Base-by-base conservation (phyloP, 2,329 filamentous ascomycete species). In the Amauroascus niger region DNA sequence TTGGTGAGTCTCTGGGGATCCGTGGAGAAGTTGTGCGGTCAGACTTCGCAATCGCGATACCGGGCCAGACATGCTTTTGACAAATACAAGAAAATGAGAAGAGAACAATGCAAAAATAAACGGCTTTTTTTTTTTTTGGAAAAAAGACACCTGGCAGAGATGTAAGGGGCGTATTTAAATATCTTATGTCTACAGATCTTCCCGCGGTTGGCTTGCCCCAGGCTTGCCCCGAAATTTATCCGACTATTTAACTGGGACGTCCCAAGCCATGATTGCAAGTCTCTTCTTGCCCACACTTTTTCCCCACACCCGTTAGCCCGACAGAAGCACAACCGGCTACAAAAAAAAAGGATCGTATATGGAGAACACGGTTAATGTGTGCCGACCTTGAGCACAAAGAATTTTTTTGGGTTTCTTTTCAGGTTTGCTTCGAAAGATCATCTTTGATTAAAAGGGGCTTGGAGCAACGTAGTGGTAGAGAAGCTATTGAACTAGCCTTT, bases 391-490 rank as follows among this genome's bases (percentile, higher is more conserved):
- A 46, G 46, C n/a, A n/a, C n/a, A n/a, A n/a, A n/a, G 24, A 7
- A 35, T 37, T 30, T 37, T 39, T 39, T 13, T n/a, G n/a, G n/a
- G n/a, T n/a, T n/a, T n/a, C n/a, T 33, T 35, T 33, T 26, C 22
- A 32, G 9, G 6, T 51, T 50, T 40, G 26, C 45, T 57, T 52
- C 49, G 35, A 63, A 65, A 62, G 62, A 63, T 68, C 64, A 62
- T 67, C 69, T 67, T 35, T 64, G 68, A 70, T 70, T 70, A 70
- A n/a, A n/a, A 69, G 64, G 67, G 68, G 64, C 67, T 67, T 66
- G 67, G 62, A 63, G 65, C 67, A 69, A 65, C 65, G 67, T 61
- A 57, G 55, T 50, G 63, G 63, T 65, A 69, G 63, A 65, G 63
- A n/a, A 66, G 64, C 63, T 52, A 55, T 51, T 30, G 55, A 55